Evolutionary conservation across 768 basidiomycete genomes (phyloP).

Genomic region (Mycena capillaripes): DNA sequence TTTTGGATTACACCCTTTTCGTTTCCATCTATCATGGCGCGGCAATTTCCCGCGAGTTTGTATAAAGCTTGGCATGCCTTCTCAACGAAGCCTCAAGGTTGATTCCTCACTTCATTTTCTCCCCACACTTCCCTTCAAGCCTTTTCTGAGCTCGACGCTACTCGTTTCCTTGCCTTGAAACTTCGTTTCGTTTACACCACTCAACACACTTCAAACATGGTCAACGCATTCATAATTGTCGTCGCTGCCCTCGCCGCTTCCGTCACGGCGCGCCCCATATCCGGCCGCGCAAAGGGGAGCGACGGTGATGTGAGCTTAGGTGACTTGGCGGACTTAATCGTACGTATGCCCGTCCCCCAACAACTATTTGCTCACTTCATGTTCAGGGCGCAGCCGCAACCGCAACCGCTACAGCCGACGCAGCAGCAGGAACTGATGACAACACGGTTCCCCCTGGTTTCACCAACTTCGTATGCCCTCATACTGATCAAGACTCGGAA

Average conservation of each 20-base stretch:
- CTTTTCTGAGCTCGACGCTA: background rate
- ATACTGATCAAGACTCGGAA: background rate
- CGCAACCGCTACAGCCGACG: background rate
- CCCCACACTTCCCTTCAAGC: background rate
- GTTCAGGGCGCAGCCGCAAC: background rate
- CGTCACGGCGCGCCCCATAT: background rate
- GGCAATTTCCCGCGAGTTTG: background rate
- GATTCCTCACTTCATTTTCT: conserved; percentile 1
- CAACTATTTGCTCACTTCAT: background rate
- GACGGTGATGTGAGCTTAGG: background rate
- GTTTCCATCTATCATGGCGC: background rate
- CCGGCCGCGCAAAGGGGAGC: background rate
- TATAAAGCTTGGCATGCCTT: background rate
- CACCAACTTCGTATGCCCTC: background rate
- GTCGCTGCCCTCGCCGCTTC: background rate
- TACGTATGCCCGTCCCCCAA: background rate
- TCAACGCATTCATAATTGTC: background rate
- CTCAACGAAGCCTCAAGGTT: background rate
- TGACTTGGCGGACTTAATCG: background rate
- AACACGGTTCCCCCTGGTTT: background rate
- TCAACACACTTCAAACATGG: background rate
- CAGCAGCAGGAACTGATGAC: background rate
- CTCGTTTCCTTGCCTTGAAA: background rate
- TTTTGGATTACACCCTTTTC: background rate
- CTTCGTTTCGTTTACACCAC: background rate